These are phyloP conservation scores for Cercospora sojina DNA, from an alignment of 2,329 filamentous ascomycete species.

Conservation along the genomic window DNA sequence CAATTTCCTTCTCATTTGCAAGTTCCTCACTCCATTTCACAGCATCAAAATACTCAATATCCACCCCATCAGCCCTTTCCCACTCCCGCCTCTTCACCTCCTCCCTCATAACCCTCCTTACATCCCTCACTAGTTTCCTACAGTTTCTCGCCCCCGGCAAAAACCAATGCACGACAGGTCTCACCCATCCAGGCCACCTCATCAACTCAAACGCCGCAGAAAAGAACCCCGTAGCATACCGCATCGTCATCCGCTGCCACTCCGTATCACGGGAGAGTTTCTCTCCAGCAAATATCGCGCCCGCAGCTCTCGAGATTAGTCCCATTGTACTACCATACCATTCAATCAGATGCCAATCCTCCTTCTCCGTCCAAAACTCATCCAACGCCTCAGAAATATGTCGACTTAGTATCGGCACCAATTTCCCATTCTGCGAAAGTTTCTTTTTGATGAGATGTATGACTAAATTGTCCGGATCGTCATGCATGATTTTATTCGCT, in stretches of 20 bases:
- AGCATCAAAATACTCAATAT: conserved; percentile 27
- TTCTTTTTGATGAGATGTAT: conserved; percentile 21
- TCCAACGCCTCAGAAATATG: conserved; percentile 8
- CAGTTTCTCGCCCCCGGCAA: conserved; percentile 40
- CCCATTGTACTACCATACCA: conserved; percentile 28
- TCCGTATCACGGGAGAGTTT: conserved; percentile 40
- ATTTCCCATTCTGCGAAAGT: conserved; percentile 20
- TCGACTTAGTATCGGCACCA: conserved; percentile 16
- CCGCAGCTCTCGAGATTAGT: conserved; percentile 41
- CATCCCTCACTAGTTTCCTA: conserved; percentile 34
- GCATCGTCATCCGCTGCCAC: conserved; percentile 42
- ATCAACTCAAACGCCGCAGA: conserved; percentile 37
- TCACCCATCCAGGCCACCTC: conserved; percentile 38
- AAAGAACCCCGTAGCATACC: conserved; percentile 42
- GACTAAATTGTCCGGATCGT: conserved; percentile 16
- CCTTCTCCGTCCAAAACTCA: conserved; percentile 20
- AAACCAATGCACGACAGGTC: conserved; percentile 38
- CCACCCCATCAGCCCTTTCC: conserved; percentile 8
- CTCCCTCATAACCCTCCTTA: conserved; percentile 39
- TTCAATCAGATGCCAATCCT: conserved; percentile 32
- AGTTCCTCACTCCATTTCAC: conserved; percentile 34
- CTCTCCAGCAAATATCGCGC: conserved; percentile 44
- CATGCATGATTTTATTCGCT: conserved; percentile 9
- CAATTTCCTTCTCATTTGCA: conserved; percentile 14
- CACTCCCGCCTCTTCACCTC: conserved; percentile 31